phyloP scores from a whole-genome alignment of 2,329 filamentous ascomycete genomes.

The Cladophialophora immunda region DNA sequence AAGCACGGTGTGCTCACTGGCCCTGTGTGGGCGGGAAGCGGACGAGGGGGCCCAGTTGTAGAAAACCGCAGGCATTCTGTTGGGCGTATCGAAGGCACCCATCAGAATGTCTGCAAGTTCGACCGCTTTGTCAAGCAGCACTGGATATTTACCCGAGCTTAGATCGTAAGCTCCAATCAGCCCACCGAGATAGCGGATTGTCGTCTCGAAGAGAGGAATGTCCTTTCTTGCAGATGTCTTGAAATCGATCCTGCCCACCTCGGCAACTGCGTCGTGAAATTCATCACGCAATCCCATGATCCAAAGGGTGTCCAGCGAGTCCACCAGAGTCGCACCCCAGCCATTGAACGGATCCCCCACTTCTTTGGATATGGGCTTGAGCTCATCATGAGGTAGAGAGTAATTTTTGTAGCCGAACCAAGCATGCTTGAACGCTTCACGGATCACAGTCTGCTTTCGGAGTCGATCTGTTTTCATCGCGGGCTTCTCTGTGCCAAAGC shows the following conservation, averaged over 20 bases:
- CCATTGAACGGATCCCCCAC: slow-evolving; percentile 85
- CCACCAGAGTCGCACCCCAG: slow-evolving; percentile 88
- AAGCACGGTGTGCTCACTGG: slow-evolving; percentile 64
- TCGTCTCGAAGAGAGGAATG: slow-evolving; percentile 93
- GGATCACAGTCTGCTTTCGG: slow-evolving; percentile 72
- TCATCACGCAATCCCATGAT: slow-evolving; percentile 82
- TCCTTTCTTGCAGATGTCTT: slow-evolving; percentile 71
- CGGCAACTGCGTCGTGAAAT: slow-evolving; percentile 78
- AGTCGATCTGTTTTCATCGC: slow-evolving; percentile 69
- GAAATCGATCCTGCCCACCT: slow-evolving; percentile 80
- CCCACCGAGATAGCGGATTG: slow-evolving; percentile 89
- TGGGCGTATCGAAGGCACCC: slow-evolving; percentile 88
- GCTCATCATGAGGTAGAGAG: slow-evolving; percentile 88
- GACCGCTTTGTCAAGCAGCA: slow-evolving; percentile 78
- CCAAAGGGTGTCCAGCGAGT: slow-evolving; percentile 83
- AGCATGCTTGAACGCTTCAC: slow-evolving; percentile 75
- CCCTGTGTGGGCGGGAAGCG: slow-evolving; percentile 64
- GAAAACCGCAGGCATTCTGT: slow-evolving; percentile 86
- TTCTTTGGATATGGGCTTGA: slow-evolving; percentile 74
- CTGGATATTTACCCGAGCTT: slow-evolving; percentile 71
- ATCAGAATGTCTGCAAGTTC: slow-evolving; percentile 83
- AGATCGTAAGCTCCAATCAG: slow-evolving; percentile 87
- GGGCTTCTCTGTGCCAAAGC: slow-evolving; percentile 72
- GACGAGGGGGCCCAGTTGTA: slow-evolving; percentile 78
- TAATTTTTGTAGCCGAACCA: slow-evolving; percentile 83